Conservation (phyloP, 2,329 filamentous ascomycete species). For the Bimuria novae-zelandiae region DNA sequence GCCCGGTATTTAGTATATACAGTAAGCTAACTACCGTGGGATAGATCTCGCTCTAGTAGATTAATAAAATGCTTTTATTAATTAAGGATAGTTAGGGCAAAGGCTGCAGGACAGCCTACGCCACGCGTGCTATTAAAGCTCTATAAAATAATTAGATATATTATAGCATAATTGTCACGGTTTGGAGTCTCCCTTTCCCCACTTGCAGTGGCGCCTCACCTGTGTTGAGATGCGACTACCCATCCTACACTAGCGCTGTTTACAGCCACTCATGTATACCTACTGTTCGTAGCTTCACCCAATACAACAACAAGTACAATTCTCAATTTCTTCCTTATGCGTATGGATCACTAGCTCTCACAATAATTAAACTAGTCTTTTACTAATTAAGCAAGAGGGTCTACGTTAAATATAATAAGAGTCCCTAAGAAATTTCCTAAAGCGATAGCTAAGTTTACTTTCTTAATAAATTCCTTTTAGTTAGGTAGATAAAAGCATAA, state of each 20-base stretch:
- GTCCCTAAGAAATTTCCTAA: conserved; percentile 12
- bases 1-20: conserved; percentile 13
- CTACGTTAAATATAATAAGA: conserved; percentile 12
- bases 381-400: conserved; percentile 11
- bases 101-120: conserved; percentile 13
- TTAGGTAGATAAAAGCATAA: conserved; percentile 18
- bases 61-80: conserved; percentile 12
- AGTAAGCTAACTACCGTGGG: conserved; percentile 12
- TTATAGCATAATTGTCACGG: conserved; percentile 11
- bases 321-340: no score
- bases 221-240: no score
- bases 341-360: no score
- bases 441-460: conserved; percentile 13
- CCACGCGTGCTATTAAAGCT: conserved; percentile 15
- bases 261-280: no score
- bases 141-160: conserved; percentile 14
- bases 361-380: conserved; percentile 15
- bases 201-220: no score
- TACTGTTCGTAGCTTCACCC: no score
- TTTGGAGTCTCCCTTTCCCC: no score
- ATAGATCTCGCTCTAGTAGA: conserved; percentile 11
- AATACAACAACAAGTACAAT: no score
- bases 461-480: conserved; percentile 14
- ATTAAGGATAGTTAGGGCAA: conserved; percentile 13
- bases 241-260: no score